Evolutionary conservation across 208 protist genomes (phyloP), one percentile per base, ranked within the genome.

Genomic region (Wallacemonas collosoma): DNA sequence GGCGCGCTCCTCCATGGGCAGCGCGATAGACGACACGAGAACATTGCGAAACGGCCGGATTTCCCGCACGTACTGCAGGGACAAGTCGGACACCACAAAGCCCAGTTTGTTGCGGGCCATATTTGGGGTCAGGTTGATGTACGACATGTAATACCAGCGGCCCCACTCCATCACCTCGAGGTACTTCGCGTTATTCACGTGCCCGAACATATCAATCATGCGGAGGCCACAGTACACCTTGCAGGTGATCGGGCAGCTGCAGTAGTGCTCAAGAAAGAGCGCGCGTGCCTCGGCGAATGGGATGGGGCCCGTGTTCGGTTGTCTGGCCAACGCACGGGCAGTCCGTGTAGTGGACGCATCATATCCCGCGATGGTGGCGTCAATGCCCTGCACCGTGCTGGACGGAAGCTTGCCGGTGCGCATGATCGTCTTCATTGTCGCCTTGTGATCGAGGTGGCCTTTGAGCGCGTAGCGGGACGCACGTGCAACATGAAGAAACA

Each of bases 181-280:
- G 61, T 91, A 91, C 74, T 80, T 82, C 51, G 83, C n/a, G 75
- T 91, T 89, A 75, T 91, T 91, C 41, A 91, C 78, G 57, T 91
- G 87, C 4, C 76, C 79, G 41, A 80, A 76, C 40, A 75, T 66
- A 69, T 89, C 87, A 9, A 81, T 71, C 83, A 87, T 89, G 57
- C 81, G 83, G 38, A 86, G 35, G 15, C 86, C 86, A 40, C 78
- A 81, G 74, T 85, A 83, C 35, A 86, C 72, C 11, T 56, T 50
- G 1, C 71, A 63, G 17, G 65, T 72, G 55, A 75, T 56, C 4
- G 67, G 66, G 50, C 76, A 68, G 17, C 67, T 65, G 56, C 56
- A 62, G 56, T 62, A 62, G 56, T 62, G 56, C 35, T 36, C 56
- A 4, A 62, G 14, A 38, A 62, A 62, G 36, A 62, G 56, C 14